A percentile compares a stretch with the other conserved stretches of the same genome.
phyloP scores from a whole-genome alignment of 176 grass and related monocot genomes.

The Pontederia crassipes region DNA sequence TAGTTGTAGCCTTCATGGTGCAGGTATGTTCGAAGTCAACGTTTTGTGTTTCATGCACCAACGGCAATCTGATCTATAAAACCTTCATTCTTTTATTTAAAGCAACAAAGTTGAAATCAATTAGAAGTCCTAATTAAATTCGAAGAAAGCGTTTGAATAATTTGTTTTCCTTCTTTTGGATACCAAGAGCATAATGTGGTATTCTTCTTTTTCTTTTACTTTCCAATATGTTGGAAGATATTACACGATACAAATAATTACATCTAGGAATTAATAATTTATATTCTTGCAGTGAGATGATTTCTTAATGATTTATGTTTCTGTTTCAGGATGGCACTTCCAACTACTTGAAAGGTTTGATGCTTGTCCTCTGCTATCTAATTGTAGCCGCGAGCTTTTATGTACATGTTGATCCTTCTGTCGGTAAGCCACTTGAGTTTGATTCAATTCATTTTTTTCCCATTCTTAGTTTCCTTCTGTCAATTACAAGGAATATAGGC shows the following conservation, averaged over 20 bases:
- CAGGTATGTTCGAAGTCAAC: slow-evolving; percentile 34
- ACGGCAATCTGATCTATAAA: not conserved
- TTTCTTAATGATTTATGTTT: not conserved
- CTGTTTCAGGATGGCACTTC: slow-evolving; percentile 59
- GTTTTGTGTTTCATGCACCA: not conserved
- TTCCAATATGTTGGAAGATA: too few relatives aligned
- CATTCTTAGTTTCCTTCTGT: too few relatives aligned
- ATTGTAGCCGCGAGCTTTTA: slow-evolving; percentile 82
- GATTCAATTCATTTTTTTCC: too few relatives aligned
- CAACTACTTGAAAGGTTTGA: slow-evolving; percentile 69
- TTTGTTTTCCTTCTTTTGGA: too few relatives aligned
- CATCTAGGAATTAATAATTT: not conserved
- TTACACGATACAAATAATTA: not conserved
- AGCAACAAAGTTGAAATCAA: not conserved
- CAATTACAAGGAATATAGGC: too few relatives aligned
- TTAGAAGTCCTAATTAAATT: too few relatives aligned
- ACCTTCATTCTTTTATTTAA: not conserved
- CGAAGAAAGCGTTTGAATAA: too few relatives aligned
- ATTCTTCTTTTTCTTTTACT: too few relatives aligned
- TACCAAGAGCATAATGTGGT: too few relatives aligned
- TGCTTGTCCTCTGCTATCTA: slow-evolving; percentile 77
- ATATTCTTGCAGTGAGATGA: not conserved
- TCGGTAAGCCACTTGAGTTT: slow-evolving; percentile 26
- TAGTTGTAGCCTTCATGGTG: slow-evolving; percentile 62
- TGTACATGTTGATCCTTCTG: slow-evolving; percentile 49